Evolutionary conservation across 257 asterid species (phyloP).

Genomic region (Linderniella brevidens): DNA sequence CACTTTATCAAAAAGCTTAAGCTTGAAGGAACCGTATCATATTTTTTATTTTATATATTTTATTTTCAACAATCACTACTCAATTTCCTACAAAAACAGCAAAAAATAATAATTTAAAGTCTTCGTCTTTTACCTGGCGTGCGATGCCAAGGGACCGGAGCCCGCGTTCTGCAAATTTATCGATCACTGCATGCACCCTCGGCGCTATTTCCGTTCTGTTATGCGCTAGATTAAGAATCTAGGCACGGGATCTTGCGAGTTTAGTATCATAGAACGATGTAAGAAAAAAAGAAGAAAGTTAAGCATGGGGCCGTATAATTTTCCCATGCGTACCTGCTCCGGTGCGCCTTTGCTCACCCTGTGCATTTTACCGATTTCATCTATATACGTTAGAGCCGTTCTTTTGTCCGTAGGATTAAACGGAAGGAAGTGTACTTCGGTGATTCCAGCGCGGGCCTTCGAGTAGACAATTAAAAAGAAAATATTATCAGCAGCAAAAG

Average conservation of each 20-base stretch:
- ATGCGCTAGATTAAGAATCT: conserved; percentile 38
- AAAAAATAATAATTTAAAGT: too few relatives aligned
- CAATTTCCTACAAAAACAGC: too few relatives aligned
- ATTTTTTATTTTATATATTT: too few relatives aligned
- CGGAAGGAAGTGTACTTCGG: conserved; percentile 64
- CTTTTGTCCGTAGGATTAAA: conserved; percentile 63
- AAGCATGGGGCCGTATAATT: too few relatives aligned
- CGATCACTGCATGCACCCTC: conserved; percentile 35
- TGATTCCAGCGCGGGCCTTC: conserved; percentile 54
- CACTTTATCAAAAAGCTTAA: too few relatives aligned
- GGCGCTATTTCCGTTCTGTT: conserved; percentile 26
- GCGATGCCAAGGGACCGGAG: conserved; percentile 58
- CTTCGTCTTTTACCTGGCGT: conserved; percentile 19
- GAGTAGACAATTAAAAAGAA: not conserved
- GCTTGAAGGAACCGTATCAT: too few relatives aligned
- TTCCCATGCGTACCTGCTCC: conserved; percentile 30
- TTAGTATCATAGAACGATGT: too few relatives aligned
- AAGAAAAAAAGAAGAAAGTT: too few relatives aligned
- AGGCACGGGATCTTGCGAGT: not conserved
- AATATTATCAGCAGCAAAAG: too few relatives aligned
- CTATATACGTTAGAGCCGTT: conserved; percentile 50
- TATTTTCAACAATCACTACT: too few relatives aligned
- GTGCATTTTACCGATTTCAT: conserved; percentile 39
- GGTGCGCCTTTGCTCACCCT: conserved; percentile 79
- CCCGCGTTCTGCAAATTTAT: conserved; percentile 55